Conservation (phyloP, 2,329 filamentous ascomycete species). For the Colletotrichum liriopes region DNA sequence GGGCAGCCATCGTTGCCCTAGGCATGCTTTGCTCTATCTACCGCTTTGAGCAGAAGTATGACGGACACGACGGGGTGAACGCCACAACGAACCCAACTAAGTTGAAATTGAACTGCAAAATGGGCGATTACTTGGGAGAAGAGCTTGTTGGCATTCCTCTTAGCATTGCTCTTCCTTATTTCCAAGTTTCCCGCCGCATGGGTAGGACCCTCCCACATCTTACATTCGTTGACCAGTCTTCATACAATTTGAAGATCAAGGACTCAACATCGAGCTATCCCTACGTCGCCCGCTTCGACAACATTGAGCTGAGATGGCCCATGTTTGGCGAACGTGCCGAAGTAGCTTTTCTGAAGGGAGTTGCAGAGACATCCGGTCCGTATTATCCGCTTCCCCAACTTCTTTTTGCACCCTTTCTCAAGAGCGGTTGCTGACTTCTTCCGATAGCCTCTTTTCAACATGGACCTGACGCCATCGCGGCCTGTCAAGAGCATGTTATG, state of each 20-base stretch:
- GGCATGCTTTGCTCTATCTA: constrained; percentile 70
- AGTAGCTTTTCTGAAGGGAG: constrained; percentile 66
- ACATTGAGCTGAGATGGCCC: constrained; percentile 68
- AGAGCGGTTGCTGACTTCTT: neutral
- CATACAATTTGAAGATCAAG: constrained; percentile 66
- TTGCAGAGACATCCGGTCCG: constrained; percentile 61
- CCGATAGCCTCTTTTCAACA: constrained; percentile 63
- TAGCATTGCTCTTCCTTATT: constrained; percentile 65
- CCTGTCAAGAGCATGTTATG: constrained; percentile 69
- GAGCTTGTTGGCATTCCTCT: constrained; percentile 65
- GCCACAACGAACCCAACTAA: constrained; percentile 51
- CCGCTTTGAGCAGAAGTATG: constrained; percentile 66
- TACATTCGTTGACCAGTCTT: constrained; percentile 68
- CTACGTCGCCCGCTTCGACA: constrained; percentile 67
- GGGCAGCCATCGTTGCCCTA: constrained; percentile 66
- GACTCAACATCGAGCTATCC: constrained; percentile 65
- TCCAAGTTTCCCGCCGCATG: constrained; percentile 66
- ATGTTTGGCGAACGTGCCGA: constrained; percentile 68
- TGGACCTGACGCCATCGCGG: constrained; percentile 66
- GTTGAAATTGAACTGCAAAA: constrained; percentile 55
- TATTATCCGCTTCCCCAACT: neutral
- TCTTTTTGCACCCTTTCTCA: neutral
- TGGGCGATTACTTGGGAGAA: constrained; percentile 65
- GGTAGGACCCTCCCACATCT: constrained; percentile 66
- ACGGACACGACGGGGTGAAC: constrained; percentile 65